Evolutionary conservation across 75 land plant species (phyloP), one percentile per base, ranked within the genome.

Genomic region (Pinus tabuliformis): DNA sequence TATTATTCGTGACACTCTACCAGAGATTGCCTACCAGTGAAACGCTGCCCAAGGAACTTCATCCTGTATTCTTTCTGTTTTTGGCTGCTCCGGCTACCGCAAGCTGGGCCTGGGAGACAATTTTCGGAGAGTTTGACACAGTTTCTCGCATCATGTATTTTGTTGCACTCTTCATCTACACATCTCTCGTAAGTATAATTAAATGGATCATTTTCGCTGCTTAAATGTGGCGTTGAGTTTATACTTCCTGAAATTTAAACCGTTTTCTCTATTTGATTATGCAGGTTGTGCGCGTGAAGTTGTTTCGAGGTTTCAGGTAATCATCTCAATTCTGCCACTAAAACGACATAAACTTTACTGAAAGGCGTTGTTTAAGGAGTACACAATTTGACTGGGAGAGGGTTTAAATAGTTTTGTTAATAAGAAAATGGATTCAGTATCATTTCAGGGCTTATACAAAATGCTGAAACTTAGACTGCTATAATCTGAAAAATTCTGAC

Each of bases 11-110:
- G 45, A 95, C 98, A 15, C 83, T 95, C 33, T 95, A 95, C 74
- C 98, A 95, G 72, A 77, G 96, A 63, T 77, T 96, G 60, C 94
- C 99, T 20, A 87, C 91, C 3, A 88, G 81, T 75, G 94, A 90
- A 75, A 80, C 88, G 16, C 89, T 96, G 77, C 94, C 99, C 39
- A 91, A 91, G 82, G 99, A 96, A 75, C 78, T 96, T 12, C 99
- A 96, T 70, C 99, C 97, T 8, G 97, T 93, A 12, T 96, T 88
- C 73, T 95, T 89, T 57, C 87, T 95, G 88, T 95, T 95, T 73
- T 83, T 95, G 45, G 98, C 95, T 11, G 89, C 98, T 16, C 98
- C 96, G 3, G 82, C 92, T 20, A 88, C 96, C 13, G 97, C 97
- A 18, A 93, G 97, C 81, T 76, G 91, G 78, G 97, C 99, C 11